phyloP scores from a whole-genome alignment of 371 early-diverging fungal species.

The Saksenaea oblongispora region DNA sequence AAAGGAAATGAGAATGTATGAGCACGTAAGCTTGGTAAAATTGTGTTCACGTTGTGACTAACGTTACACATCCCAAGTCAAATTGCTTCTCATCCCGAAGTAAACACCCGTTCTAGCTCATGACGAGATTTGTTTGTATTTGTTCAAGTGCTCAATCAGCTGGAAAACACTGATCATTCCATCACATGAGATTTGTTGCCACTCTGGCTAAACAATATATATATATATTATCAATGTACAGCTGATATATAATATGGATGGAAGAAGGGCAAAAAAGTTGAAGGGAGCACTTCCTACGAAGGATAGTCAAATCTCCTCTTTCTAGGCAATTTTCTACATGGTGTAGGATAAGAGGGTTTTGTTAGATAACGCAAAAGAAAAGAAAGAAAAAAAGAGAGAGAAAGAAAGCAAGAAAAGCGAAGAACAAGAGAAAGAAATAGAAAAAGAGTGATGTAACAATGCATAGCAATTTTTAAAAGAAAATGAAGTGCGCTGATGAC shows the following conservation, averaged over 20 bases:
- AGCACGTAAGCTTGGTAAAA: background rate
- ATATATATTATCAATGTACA: background rate
- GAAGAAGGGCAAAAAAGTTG: background rate
- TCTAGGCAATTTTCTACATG: too few relatives aligned
- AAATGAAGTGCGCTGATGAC: background rate
- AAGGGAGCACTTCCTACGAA: too few relatives aligned
- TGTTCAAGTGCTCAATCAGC: background rate
- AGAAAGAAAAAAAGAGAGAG: background rate
- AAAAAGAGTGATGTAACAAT: background rate
- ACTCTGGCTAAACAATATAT: background rate
- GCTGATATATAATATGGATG: background rate
- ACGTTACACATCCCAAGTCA: conserved; percentile 1
- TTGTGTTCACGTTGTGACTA: conserved; percentile 2
- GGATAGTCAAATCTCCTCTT: too few relatives aligned
- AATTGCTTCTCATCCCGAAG: background rate
- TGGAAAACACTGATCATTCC: background rate
- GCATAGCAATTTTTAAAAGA: background rate
- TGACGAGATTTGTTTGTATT: conserved; percentile 5
- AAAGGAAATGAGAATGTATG: background rate
- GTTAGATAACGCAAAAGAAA: background rate
- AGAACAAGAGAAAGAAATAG: too few relatives aligned
- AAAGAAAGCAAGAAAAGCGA: background rate
- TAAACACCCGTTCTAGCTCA: background rate
- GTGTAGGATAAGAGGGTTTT: too few relatives aligned
- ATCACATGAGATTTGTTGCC: background rate